A percentile compares a stretch with the other conserved stretches of the same genome.
Conservation (phyloP, 2,329 filamentous ascomycete genomes). For the Hirsutella rhossiliensis region DNA sequence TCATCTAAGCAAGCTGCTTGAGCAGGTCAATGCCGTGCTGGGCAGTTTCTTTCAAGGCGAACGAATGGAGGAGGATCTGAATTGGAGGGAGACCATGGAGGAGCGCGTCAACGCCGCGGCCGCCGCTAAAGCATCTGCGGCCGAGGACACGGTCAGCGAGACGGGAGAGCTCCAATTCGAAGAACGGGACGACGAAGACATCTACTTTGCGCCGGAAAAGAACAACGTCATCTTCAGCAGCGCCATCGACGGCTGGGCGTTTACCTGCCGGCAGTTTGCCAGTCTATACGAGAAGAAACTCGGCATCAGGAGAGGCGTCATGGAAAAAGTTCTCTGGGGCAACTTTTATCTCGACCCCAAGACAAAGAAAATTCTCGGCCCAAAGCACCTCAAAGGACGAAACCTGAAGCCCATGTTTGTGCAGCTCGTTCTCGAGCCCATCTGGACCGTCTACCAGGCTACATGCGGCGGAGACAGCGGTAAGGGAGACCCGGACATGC, state of each 20-base stretch:
- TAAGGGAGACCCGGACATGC: slow-evolving; percentile 67
- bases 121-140: slow-evolving; percentile 43
- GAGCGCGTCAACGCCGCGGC: slow-evolving; percentile 65
- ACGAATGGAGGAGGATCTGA: slow-evolving; percentile 94
- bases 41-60: slow-evolving; percentile 97
- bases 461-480: slow-evolving; percentile 72
- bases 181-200: slow-evolving; percentile 88
- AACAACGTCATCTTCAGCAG: slow-evolving; percentile 99
- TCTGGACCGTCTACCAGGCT: slow-evolving; percentile 92
- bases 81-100: slow-evolving; percentile 90
- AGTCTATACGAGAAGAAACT: slow-evolving; percentile 92
- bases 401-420: slow-evolving; percentile 95
- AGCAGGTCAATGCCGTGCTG: slow-evolving; percentile 94
- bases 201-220: slow-evolving; percentile 96
- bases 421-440: slow-evolving; percentile 84
- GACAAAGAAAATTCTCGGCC: slow-evolving; percentile 81
- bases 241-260: slow-evolving; percentile 97
- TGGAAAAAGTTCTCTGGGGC: slow-evolving; percentile 95
- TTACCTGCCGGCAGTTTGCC: slow-evolving; percentile 90
- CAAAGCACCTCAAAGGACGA: slow-evolving; percentile 87
- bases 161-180: slow-evolving; percentile 61
- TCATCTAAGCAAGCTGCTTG: slow-evolving; percentile 78
- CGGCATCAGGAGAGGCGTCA: slow-evolving; percentile 74
- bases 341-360: slow-evolving; percentile 96
- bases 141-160: slow-evolving; percentile 36